phyloP scores from a whole-genome alignment of 2,329 filamentous ascomycete species.

The Trichoderma arundinaceum region DNA sequence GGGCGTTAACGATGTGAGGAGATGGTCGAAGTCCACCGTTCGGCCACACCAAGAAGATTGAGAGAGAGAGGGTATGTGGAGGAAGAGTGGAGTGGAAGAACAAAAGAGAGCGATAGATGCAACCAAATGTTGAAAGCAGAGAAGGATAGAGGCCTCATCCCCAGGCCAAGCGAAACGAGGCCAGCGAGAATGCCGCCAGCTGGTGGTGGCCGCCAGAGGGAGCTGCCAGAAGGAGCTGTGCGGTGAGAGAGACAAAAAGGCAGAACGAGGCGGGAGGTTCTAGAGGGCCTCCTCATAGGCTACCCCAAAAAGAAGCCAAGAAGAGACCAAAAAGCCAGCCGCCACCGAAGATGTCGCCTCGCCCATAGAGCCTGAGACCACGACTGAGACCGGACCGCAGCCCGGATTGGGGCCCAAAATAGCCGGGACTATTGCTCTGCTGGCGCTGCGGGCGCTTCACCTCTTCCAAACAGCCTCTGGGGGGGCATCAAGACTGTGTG shows the following conservation, averaged over 20 bases:
- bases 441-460: background rate
- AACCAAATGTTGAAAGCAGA: background rate
- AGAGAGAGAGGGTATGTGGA: background rate
- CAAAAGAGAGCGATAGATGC: background rate
- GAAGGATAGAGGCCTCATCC: background rate
- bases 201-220: constrained; percentile 13
- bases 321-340: too few species aligned
- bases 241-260: constrained; percentile 11
- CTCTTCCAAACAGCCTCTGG: too few species aligned
- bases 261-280: background rate
- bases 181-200: background rate
- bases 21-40: background rate
- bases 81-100: background rate
- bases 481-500: background rate
- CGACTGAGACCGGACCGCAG: background rate
- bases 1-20: too few species aligned
- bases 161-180: background rate
- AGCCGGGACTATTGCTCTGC: background rate
- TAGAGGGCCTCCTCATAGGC: background rate
- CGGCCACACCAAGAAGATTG: background rate
- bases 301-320: background rate
- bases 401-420: background rate
- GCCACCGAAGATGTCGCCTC: constrained; percentile 13
- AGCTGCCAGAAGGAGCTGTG: background rate
- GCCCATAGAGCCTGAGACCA: background rate